A percentile compares a stretch with the other conserved stretches of the same genome.
Evolutionary conservation across 306 rosid species (phyloP).

Genomic region (Quercus parvula): DNA sequence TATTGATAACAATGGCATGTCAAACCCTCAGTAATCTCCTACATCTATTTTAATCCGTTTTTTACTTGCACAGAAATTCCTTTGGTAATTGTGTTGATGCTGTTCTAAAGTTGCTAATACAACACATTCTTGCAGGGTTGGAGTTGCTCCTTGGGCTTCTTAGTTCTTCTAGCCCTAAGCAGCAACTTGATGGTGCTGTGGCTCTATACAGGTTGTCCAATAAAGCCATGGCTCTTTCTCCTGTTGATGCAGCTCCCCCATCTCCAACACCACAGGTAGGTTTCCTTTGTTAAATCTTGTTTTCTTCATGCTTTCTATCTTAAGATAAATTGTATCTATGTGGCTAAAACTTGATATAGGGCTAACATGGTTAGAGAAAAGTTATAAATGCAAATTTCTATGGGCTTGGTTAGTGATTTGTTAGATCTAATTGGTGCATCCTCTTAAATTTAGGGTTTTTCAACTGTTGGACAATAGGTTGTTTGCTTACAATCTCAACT

Average conservation of each 20-base stretch:
- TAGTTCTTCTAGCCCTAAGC: conserved; percentile 62
- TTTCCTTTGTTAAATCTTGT: conserved; percentile 14
- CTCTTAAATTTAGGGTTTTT: background rate
- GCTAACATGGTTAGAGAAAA: background rate
- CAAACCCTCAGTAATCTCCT: conserved; percentile 23
- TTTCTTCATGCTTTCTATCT: background rate
- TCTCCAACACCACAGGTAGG: conserved; percentile 96
- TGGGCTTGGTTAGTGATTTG: background rate
- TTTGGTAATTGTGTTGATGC: conserved; percentile 5
- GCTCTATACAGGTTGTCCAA: conserved; percentile 85
- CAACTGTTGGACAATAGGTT: background rate
- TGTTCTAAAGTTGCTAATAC: conserved; percentile 21
- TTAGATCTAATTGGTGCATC: background rate
- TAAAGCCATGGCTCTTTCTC: conserved; percentile 75
- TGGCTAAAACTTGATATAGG: background rate
- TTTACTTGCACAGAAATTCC: conserved; percentile 22
- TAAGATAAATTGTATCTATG: background rate
- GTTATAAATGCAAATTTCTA: background rate
- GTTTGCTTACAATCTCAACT: background rate
- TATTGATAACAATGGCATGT: conserved; percentile 72
- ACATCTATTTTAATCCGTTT: conserved; percentile 5
- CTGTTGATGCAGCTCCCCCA: conserved; percentile 92
- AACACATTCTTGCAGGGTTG: conserved; percentile 55
- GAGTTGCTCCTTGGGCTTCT: conserved; percentile 91
- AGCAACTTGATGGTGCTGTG: conserved; percentile 92